A percentile compares a stretch with the other conserved stretches of the same genome.
These are phyloP conservation scores for Neoascochyta sp. DNA, from an alignment of 2,329 filamentous ascomycete genomes.

Conservation along the genomic window DNA sequence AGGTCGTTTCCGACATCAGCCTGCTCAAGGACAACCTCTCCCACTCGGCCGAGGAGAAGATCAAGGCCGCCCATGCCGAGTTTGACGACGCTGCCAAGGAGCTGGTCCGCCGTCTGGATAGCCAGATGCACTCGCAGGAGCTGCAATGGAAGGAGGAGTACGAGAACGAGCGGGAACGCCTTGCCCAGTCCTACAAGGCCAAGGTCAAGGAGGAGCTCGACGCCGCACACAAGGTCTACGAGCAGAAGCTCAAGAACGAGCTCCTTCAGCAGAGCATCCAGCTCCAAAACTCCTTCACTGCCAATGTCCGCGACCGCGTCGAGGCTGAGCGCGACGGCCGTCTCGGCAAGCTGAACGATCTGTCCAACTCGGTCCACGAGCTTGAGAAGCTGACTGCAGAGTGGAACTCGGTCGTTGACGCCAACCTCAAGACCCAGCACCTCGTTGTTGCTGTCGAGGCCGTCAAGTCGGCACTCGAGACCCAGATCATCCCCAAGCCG, in stretches of 20 bases:
- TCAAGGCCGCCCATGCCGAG: slow-evolving; percentile 66
- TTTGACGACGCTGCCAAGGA: slow-evolving; percentile 86
- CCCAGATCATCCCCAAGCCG: slow-evolving; percentile 68
- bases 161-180: slow-evolving; percentile 76
- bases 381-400: slow-evolving; percentile 82
- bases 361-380: slow-evolving; percentile 72
- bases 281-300: slow-evolving; percentile 79
- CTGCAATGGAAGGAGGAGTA: slow-evolving; percentile 82
- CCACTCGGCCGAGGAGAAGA: slow-evolving; percentile 69
- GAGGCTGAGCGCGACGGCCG: slow-evolving; percentile 85
- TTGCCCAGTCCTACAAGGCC: slow-evolving; percentile 73
- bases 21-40: slow-evolving; percentile 67
- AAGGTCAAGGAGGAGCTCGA: slow-evolving; percentile 76
- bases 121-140: slow-evolving; percentile 76
- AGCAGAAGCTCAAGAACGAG: slow-evolving; percentile 78
- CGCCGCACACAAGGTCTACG: slow-evolving; percentile 72
- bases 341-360: slow-evolving; percentile 77
- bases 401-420: slow-evolving; percentile 88
- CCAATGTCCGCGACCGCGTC: slow-evolving; percentile 74
- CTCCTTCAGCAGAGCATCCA: slow-evolving; percentile 87
- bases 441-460: slow-evolving; percentile 94
- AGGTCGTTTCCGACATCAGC: slow-evolving; percentile 74
- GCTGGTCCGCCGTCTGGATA: slow-evolving; percentile 82
- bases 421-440: slow-evolving; percentile 90
- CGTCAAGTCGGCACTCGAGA: slow-evolving; percentile 77